Evolutionary conservation across 1,284 basidiomycete species (phyloP), one percentile per base, ranked within the genome.

Genomic region (Boletus semigastroideus): DNA sequence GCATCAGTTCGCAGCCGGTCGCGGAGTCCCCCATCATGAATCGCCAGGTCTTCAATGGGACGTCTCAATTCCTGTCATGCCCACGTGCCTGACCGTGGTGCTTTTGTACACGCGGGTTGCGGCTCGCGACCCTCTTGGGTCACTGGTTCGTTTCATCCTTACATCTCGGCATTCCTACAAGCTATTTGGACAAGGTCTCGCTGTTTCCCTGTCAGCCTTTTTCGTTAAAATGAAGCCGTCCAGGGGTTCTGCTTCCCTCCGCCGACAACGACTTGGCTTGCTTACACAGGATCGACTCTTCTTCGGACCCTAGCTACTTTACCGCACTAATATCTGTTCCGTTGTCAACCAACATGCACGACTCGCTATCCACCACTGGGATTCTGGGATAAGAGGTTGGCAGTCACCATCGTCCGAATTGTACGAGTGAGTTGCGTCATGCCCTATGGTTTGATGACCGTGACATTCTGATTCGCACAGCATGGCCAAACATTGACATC

Each of bases 1-100:
- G 46, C 36, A 34, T 48, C 41, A 48, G 19, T 36, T 19, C 22
- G 28, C 7, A 28, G 33, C n/a, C n/a, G 0, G 28, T 38, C 43
- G 49, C 42, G 48, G 17, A 20, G 16, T 34, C 42, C 37, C 46
- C 28, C 14, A 44, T n/a, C n/a, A n/a, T n/a, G n/a, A n/a, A 11
- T 30, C 12, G 36, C 40, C 49, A 64, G 49, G 40, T 36, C 13
- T 51, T 47, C 22, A 22, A 22, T n/a, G 44, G 37, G 49, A 44
- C 48, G 28, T 42, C 53, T 51, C 49, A 57, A 59, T 43, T 60
- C 46, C 48, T 34, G 20, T 13, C 2, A 4, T 34, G 17, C 14
- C 34, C 41, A 9, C 22, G 63, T 64, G 22, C 61, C 63, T 64
- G 61, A 20, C 10, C 31, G 44, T 51, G 42, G 57, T 59, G 46